Conservation (phyloP, 495 filamentous ascomycete species). For the Lasiosphaeria miniovina region DNA sequence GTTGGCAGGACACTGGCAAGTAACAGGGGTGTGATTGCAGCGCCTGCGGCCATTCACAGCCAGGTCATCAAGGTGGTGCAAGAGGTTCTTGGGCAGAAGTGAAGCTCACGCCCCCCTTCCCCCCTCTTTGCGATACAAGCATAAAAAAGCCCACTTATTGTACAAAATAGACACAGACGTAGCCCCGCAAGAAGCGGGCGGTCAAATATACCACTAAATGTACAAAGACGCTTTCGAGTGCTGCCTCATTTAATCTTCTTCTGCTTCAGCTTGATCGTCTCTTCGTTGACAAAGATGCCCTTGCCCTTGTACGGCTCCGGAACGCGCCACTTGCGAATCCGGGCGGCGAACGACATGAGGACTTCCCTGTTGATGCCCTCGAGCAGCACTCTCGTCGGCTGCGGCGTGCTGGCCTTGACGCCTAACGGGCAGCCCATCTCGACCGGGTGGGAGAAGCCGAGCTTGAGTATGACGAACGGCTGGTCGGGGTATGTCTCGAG, state of each 20-base stretch:
- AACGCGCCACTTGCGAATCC: slow-evolving; percentile 80
- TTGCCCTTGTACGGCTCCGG: slow-evolving; percentile 99
- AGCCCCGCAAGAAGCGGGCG: slow-evolving; percentile 10
- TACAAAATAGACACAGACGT: slow-evolving; percentile 31
- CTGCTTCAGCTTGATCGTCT: slow-evolving; percentile 95
- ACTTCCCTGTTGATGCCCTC: slow-evolving; percentile 82
- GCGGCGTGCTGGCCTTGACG: slow-evolving; percentile 82
- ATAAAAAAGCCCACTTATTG: slow-evolving; percentile 14
- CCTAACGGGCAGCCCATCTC: slow-evolving; percentile 80
- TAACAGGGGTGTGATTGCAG: slow-evolving; percentile 93
- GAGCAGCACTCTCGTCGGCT: slow-evolving; percentile 89
- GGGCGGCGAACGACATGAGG: slow-evolving; percentile 85
- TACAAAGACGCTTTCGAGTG: slow-evolving; percentile 3
- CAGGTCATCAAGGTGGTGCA: slow-evolving; percentile 80
- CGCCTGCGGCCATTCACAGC: slow-evolving; percentile 68
- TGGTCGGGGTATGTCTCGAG: slow-evolving; percentile 71
- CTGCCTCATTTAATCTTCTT: slow-evolving; percentile 93
- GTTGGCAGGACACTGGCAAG: slow-evolving; percentile 77
- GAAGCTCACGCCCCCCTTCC: background rate
- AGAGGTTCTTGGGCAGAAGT: slow-evolving; percentile 59
- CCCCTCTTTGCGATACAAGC: background rate
- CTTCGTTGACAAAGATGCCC: slow-evolving; percentile 95
- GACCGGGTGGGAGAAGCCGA: slow-evolving; percentile 93
- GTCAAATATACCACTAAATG: slow-evolving; percentile 15
- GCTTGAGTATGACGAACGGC: slow-evolving; percentile 85